phyloP scores from a whole-genome alignment of 2,329 filamentous ascomycete genomes.

The Aspergillus awamori region DNA sequence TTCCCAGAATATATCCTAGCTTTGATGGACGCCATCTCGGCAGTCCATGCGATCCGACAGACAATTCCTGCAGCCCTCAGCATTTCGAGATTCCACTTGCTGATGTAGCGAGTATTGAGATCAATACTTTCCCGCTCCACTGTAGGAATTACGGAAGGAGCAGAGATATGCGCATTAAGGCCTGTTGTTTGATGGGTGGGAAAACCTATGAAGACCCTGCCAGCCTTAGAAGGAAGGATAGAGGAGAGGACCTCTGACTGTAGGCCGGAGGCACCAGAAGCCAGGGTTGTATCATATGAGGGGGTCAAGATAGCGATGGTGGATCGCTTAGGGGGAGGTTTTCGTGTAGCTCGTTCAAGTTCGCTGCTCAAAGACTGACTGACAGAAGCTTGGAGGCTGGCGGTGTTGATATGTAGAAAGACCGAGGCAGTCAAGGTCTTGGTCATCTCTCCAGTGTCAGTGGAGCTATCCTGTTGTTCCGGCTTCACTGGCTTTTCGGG shows the following conservation, averaged over 20 bases:
- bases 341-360: conserved; percentile 93
- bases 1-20: conserved; percentile 55
- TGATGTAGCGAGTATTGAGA: conserved; percentile 90
- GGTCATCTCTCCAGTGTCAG: conserved; percentile 72
- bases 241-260: conserved; percentile 78
- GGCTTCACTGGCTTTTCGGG: conserved; percentile 42
- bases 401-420: conserved; percentile 85
- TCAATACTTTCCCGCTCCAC: conserved; percentile 97
- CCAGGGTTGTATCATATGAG: conserved; percentile 79
- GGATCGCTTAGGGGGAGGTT: conserved; percentile 86
- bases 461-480: conserved; percentile 61
- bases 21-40: conserved; percentile 80
- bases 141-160: conserved; percentile 93
- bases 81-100: conserved; percentile 94
- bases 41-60: conserved; percentile 81
- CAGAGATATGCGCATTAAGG: conserved; percentile 89
- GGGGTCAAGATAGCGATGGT: conserved; percentile 86
- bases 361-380: conserved; percentile 74
- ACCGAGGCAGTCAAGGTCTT: conserved; percentile 74
- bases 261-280: conserved; percentile 59
- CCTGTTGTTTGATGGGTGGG: conserved; percentile 97
- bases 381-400: conserved; percentile 76
- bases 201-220: conserved; percentile 95
- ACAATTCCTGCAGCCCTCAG: conserved; percentile 88
- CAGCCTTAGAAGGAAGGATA: conserved; percentile 84